phyloP scores from a whole-genome alignment of 2,329 filamentous ascomycete species.

The Colletotrichum ledebouriae region DNA sequence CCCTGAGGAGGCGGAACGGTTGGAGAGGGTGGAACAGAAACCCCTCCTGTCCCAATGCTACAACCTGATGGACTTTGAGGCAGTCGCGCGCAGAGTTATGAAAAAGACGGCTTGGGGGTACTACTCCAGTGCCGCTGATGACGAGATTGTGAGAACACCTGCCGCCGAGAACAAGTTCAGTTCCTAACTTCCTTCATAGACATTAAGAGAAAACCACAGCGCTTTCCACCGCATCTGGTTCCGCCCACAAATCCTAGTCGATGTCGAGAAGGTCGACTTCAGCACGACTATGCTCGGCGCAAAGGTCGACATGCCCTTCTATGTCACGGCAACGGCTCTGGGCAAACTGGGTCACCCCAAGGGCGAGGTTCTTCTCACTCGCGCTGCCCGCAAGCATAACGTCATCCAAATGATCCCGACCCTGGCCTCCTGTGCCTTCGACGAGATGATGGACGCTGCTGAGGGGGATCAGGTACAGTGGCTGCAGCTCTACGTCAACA shows the following conservation, averaged over 20 bases:
- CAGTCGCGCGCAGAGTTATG: conserved; percentile 90
- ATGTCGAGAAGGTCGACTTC: conserved; percentile 89
- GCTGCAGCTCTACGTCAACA: conserved; percentile 98
- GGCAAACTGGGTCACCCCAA: conserved; percentile 95
- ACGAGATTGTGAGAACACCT: conserved; percentile 79
- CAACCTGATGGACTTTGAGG: conserved; percentile 96
- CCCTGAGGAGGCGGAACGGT: conserved; percentile 72
- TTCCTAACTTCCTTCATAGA: conserved; percentile 64
- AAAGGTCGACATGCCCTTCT: conserved; percentile 88
- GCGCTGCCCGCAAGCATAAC: conserved; percentile 85
- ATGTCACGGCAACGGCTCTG: conserved; percentile 94
- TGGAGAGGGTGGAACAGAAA: conserved; percentile 80
- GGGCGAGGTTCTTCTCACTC: conserved; percentile 91
- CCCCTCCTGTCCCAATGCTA: conserved; percentile 89
- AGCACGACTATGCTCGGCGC: conserved; percentile 94
- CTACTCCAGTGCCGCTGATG: conserved; percentile 93
- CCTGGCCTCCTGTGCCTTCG: conserved; percentile 94
- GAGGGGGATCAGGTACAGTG: conserved; percentile 89
- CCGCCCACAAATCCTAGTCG: conserved; percentile 86
- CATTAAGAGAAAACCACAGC: conserved; percentile 92
- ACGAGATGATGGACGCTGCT: conserved; percentile 92
- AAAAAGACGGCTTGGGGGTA: conserved; percentile 98
- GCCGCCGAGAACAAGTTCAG: background rate
- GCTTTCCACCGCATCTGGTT: conserved; percentile 99
- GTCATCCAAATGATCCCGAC: conserved; percentile 99